Conservation (phyloP, 2,329 filamentous ascomycete species). For the Amphichorda felina region DNA sequence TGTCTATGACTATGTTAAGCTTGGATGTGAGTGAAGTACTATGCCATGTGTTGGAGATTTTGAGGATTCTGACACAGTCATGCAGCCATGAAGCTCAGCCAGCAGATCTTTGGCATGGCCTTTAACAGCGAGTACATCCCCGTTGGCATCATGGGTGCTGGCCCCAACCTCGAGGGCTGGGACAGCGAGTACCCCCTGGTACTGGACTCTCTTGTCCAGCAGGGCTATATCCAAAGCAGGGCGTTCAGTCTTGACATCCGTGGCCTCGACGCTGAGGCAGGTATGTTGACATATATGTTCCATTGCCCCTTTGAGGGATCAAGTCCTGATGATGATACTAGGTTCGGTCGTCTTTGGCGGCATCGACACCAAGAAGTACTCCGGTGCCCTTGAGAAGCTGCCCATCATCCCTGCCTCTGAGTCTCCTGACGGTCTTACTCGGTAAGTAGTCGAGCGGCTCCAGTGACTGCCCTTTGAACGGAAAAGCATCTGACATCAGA, state of each 20-base stretch:
- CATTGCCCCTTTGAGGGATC: too few species aligned
- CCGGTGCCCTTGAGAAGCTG: slow-evolving; percentile 39
- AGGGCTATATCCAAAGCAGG: slow-evolving; percentile 23
- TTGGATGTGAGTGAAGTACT: slow-evolving; percentile 17
- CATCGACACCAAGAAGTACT: slow-evolving; percentile 42
- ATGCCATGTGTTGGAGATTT: background rate
- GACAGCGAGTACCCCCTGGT: slow-evolving; percentile 18
- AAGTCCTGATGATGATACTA: too few species aligned
- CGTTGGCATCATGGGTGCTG: slow-evolving; percentile 22
- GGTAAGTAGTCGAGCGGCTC: too few species aligned
- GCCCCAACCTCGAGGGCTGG: slow-evolving; percentile 20
- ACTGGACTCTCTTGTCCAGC: slow-evolving; percentile 19
- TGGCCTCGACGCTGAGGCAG: slow-evolving; percentile 15
- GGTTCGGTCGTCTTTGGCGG: slow-evolving; percentile 44
- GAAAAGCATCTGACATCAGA: too few species aligned
- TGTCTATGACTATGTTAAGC: slow-evolving; percentile 17
- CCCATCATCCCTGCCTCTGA: slow-evolving; percentile 36
- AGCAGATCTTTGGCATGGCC: slow-evolving; percentile 24
- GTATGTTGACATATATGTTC: too few species aligned
- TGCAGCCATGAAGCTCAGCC: slow-evolving; percentile 15
- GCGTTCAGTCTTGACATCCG: slow-evolving; percentile 22
- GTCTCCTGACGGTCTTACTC: slow-evolving; percentile 19
- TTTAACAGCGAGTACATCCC: slow-evolving; percentile 14
- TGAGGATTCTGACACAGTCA: slow-evolving; percentile 4
- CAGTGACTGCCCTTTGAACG: background rate